Base-by-base conservation (phyloP, 176 grass and related monocot genomes). In the Triticum monococcum region DNA sequence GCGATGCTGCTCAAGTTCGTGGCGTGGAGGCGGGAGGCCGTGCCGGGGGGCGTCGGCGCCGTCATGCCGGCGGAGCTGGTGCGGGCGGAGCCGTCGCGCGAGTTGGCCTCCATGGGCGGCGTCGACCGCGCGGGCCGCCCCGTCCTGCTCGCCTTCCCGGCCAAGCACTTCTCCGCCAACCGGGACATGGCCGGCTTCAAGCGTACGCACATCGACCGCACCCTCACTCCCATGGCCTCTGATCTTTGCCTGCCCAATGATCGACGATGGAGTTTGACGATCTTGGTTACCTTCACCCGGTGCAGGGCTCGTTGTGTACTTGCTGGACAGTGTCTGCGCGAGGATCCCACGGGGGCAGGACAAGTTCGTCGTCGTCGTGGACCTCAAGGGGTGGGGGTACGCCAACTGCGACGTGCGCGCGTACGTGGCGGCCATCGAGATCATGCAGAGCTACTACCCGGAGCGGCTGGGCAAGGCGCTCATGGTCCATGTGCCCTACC, bases 391-490 rank as follows among this genome's bases (percentile, higher is more conserved):
- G 22, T 95, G 91, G 91, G 91, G 91, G 12, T 95, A 95, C 30
- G 83, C 94, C n/a, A 90, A 93, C 52, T 89, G 86, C 12, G 94
- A 95, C 33, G 56, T 89, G 30, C 71, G 84, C 0, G 94, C 84
- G 35, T 95, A 93, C 33, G 45, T 89, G 11, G 89, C 91, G 46
- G 91, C 84, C 37, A 52, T 95, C 23, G 87, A 95, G 41, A 91
- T 95, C 66, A 83, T 93, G 91, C 94, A 95, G 93, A 95, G 82
- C 59, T 89, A 86, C 81, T 95, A 90, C 59, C 93, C 93, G 5
- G 93, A 95, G 50, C 90, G 93, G 88, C 90, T 95, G 2, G 93
- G 75, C 68, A 95, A 92, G 88, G 88, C 76, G 1, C 64, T 90
- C 28, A 59, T 95, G 79, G 45, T 95, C 52, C 64, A 92, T 63